Base-by-base conservation (phyloP, 1,284 basidiomycete species). In the Trametes hirsuta region DNA sequence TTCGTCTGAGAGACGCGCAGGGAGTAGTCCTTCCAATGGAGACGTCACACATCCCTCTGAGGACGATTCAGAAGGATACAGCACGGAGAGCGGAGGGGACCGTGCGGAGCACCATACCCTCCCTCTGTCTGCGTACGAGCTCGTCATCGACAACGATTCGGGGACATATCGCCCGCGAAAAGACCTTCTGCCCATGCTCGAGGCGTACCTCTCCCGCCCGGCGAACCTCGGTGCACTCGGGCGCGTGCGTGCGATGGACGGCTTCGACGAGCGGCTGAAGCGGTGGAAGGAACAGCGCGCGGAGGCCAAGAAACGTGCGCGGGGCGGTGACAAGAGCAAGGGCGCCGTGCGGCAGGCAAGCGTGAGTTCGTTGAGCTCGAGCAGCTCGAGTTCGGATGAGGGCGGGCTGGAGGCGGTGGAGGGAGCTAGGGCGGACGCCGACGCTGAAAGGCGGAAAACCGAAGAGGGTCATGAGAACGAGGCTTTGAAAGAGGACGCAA, bases 81-180 rank as follows among this genome's bases (percentile, higher is more conserved):
- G 63, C 10, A 57, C 59, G 11, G 61, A 67, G 46, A 55, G 37
- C 18, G 59, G 58, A 37, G 45, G 56, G 3, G 59, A 67, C 15
- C 62, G 75, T 47, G 59, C 69, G 24, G 71, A 75, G 39, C 55
- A 55, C 0, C 40, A 42, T 51, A 24, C 42, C 14, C 55, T 62
- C 35, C 61, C 58, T 5, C 78, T 77, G 2, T 64, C 70, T 6
- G 63, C 66, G 14, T 81, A 80, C 70, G 80, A 82, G 71, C 75
- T 82, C 35, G 73, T 83, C 46, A 81, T 83, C 64, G 80, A 82
- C 72, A 81, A 83, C 64, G 78, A 81, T 67, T 77, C 74, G 46
- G 81, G 81, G 6, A 83, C 81, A 6, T 83, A 82, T 68, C 74
- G 79, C n/a, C 80, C 80, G 1, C 69, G 74, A 50, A 72, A 69